These are phyloP conservation scores for Aspergillus hortae DNA, from an alignment of 2,329 filamentous ascomycete species.

Conservation along the genomic window DNA sequence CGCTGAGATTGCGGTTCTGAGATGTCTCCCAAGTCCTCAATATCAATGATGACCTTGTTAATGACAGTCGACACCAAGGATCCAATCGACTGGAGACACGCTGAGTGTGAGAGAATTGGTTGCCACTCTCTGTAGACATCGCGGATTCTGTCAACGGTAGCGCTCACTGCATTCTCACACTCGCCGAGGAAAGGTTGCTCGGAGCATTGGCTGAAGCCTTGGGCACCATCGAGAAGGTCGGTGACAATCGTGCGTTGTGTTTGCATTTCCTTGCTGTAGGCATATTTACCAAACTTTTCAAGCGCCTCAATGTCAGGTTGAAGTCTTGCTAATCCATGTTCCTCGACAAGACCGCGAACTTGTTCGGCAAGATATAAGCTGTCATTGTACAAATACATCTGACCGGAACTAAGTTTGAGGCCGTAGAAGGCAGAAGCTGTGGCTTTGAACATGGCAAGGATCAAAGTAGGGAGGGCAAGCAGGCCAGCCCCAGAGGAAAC, in stretches of 20 bases:
- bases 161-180: slow-evolving; percentile 58
- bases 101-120: slow-evolving; percentile 56
- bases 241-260: slow-evolving; percentile 60
- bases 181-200: slow-evolving; percentile 56
- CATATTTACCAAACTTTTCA: slow-evolving; percentile 57
- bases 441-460: slow-evolving; percentile 50
- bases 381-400: slow-evolving; percentile 66
- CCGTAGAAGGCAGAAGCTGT: slow-evolving; percentile 46
- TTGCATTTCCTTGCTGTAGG: slow-evolving; percentile 64
- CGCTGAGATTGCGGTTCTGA: slow-evolving; percentile 60
- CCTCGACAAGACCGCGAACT: slow-evolving; percentile 47
- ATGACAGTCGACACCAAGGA: slow-evolving; percentile 56
- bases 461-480: slow-evolving; percentile 44
- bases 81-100: slow-evolving; percentile 59
- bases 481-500: slow-evolving; percentile 42
- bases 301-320: slow-evolving; percentile 53
- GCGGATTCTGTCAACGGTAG: slow-evolving; percentile 56
- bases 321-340: slow-evolving; percentile 48
- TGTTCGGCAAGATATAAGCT: slow-evolving; percentile 55
- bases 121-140: slow-evolving; percentile 57
- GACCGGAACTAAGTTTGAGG: slow-evolving; percentile 46
- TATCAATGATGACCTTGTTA: slow-evolving; percentile 58
- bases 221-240: slow-evolving; percentile 61
- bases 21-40: slow-evolving; percentile 62
- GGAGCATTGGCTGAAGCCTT: slow-evolving; percentile 60